Conservation (phyloP, 2,329 filamentous ascomycete genomes). For the Xenosphaeropsis pyriputrescens region DNA sequence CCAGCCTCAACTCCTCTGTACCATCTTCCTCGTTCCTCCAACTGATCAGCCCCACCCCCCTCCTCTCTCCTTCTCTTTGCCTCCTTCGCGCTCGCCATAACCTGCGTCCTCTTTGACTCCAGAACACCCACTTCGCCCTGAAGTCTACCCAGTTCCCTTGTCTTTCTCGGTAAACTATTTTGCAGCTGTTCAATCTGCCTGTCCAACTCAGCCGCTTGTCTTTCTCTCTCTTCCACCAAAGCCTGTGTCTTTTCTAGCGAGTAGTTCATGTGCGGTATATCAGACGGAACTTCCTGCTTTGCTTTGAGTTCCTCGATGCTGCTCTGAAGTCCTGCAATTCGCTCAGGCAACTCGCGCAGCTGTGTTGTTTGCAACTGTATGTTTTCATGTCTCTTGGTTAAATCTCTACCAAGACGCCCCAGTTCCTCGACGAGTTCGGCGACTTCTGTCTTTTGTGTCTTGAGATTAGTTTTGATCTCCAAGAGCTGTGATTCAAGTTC, state of each 20-base stretch:
- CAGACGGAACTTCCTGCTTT: slow-evolving; percentile 23
- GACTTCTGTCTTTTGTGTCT: slow-evolving; percentile 68
- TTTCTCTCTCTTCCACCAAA: slow-evolving; percentile 33
- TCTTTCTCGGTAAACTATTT: slow-evolving; percentile 47
- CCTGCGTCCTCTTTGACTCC: slow-evolving; percentile 51
- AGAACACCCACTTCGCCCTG: slow-evolving; percentile 53
- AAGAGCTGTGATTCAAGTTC: slow-evolving; percentile 58
- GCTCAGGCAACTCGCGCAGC: slow-evolving; percentile 34
- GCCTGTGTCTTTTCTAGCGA: slow-evolving; percentile 41
- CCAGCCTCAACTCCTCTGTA: slow-evolving; percentile 52
- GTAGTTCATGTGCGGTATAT: slow-evolving; percentile 32
- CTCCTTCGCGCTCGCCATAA: slow-evolving; percentile 53
- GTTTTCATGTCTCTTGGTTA: slow-evolving; percentile 38
- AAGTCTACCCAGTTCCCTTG: slow-evolving; percentile 51
- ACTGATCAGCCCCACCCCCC: slow-evolving; percentile 53
- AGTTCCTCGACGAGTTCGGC: slow-evolving; percentile 58
- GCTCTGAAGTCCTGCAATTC: slow-evolving; percentile 31
- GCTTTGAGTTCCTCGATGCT: slow-evolving; percentile 29
- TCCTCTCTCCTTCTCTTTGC: slow-evolving; percentile 54
- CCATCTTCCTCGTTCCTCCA: slow-evolving; percentile 66
- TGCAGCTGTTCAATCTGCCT: slow-evolving; percentile 49
- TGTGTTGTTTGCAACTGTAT: slow-evolving; percentile 31
- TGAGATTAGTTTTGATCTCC: slow-evolving; percentile 59
- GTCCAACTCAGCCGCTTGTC: slow-evolving; percentile 39
- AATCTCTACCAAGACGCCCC: slow-evolving; percentile 44